These are phyloP conservation scores for Talaromyces adpressus DNA, from an alignment of 495 filamentous ascomycete species.

Conservation along the genomic window DNA sequence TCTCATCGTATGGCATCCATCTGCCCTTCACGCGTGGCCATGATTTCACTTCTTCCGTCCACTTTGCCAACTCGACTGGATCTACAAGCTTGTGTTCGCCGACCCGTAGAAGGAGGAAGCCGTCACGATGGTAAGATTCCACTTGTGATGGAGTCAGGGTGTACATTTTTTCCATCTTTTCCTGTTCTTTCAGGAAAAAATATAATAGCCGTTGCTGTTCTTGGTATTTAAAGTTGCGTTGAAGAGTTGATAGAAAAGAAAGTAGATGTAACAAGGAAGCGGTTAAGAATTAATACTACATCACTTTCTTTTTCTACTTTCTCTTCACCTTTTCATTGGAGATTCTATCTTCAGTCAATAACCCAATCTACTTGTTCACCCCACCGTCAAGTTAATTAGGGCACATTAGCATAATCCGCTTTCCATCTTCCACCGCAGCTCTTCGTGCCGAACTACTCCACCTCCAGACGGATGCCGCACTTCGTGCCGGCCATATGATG, in stretches of 20 bases:
- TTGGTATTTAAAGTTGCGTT: not conserved
- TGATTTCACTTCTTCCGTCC: slow-evolving; percentile 32
- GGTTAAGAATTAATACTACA: not conserved
- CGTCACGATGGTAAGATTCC: slow-evolving; percentile 27
- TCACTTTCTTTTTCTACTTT: not conserved
- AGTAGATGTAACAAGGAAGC: too few species aligned
- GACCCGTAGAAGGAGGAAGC: slow-evolving; percentile 29
- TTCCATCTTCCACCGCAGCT: slow-evolving; percentile 3
- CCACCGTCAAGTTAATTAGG: not conserved
- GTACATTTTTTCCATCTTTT: slow-evolving; percentile 8
- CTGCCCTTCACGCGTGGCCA: slow-evolving; percentile 30
- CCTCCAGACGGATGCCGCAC: not conserved
- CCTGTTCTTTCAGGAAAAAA: not conserved
- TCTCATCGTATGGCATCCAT: slow-evolving; percentile 42
- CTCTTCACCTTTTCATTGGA: not conserved
- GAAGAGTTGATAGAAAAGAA: not conserved
- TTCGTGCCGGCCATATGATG: not conserved
- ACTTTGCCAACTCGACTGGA: slow-evolving; percentile 22
- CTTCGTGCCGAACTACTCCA: slow-evolving; percentile 12
- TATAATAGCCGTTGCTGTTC: not conserved
- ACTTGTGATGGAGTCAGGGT: slow-evolving; percentile 21
- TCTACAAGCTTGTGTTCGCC: slow-evolving; percentile 23
- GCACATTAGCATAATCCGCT: not conserved
- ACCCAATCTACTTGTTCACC: not conserved
- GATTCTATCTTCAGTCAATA: not conserved